Conservation (phyloP, 768 basidiomycete species). For the Collybia sordida region DNA sequence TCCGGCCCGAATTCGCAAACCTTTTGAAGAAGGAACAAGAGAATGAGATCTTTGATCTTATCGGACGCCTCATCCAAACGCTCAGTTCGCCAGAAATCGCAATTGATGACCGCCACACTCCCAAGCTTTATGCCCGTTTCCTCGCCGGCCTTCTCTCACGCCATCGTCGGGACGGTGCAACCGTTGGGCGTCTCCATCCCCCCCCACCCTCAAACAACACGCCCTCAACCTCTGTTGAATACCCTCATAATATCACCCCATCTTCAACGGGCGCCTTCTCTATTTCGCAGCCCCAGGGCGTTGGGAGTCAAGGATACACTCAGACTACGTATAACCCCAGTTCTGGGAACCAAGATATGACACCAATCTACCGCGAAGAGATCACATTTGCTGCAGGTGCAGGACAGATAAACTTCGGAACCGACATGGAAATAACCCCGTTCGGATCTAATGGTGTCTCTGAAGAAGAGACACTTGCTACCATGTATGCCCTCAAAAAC, state of each 20-base stretch:
- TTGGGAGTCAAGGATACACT: slow-evolving; percentile 14
- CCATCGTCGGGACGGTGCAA: slow-evolving; percentile 68
- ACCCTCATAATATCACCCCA: slow-evolving; percentile 11
- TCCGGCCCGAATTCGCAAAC: slow-evolving; percentile 72
- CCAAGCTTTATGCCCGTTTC: slow-evolving; percentile 79
- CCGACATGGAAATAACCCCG: slow-evolving; percentile 35
- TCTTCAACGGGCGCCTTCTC: slow-evolving; percentile 28
- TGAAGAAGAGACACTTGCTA: slow-evolving; percentile 63
- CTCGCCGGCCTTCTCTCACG: slow-evolving; percentile 68
- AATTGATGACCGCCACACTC: slow-evolving; percentile 81
- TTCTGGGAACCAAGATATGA: slow-evolving; percentile 27
- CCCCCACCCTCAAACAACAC: slow-evolving; percentile 43
- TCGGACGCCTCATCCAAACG: slow-evolving; percentile 70
- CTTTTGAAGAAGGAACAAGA: slow-evolving; percentile 63
- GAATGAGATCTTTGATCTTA: slow-evolving; percentile 68
- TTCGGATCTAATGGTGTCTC: slow-evolving; percentile 33
- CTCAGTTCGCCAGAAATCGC: slow-evolving; percentile 71
- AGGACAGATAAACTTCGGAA: slow-evolving; percentile 41
- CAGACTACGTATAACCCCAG: slow-evolving; percentile 12
- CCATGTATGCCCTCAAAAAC: slow-evolving; percentile 72
- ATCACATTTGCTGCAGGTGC: slow-evolving; percentile 41
- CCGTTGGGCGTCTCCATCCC: slow-evolving; percentile 53
- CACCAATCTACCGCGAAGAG: slow-evolving; percentile 45
- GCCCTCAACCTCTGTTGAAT: slow-evolving; percentile 12
- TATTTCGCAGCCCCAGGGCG: slow-evolving; percentile 17